Conservation (phyloP, 106 monocot species). For the Acorus gramineus region DNA sequence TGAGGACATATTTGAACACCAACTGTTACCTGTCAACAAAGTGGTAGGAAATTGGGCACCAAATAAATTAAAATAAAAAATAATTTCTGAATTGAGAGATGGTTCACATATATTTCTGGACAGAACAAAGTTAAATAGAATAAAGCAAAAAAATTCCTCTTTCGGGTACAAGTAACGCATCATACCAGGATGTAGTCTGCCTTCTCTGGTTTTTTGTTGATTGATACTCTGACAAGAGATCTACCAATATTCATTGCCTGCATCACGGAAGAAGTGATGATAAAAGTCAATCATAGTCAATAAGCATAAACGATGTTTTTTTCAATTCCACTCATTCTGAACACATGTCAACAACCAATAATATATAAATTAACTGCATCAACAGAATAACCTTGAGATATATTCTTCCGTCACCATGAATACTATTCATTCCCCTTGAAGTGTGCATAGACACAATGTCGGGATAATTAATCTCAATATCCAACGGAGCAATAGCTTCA, state of each 20-base stretch:
- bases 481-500: slow-evolving; percentile 69
- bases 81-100: background rate
- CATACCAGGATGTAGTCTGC: slow-evolving; percentile 76
- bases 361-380: too few species aligned
- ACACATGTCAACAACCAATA: too few species aligned
- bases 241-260: slow-evolving; percentile 62
- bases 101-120: background rate
- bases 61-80: background rate
- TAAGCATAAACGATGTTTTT: background rate
- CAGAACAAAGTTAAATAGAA: background rate
- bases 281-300: background rate
- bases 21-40: slow-evolving; percentile 53
- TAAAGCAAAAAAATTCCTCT: background rate
- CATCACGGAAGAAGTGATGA: slow-evolving; percentile 1
- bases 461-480: slow-evolving; percentile 72
- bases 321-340: too few species aligned
- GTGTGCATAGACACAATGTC: slow-evolving; percentile 52
- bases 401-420: slow-evolving; percentile 22
- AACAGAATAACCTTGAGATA: slow-evolving; percentile 39
- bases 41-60: background rate
- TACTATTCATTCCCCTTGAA: slow-evolving; percentile 20
- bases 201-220: slow-evolving; percentile 45
- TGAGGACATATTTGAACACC: slow-evolving; percentile 68
- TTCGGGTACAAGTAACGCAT: background rate
- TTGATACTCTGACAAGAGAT: slow-evolving; percentile 65